Evolutionary conservation across 805 yeast species (phyloP), one percentile per base, ranked within the genome.

Genomic region (Priceomyces haplophilus): DNA sequence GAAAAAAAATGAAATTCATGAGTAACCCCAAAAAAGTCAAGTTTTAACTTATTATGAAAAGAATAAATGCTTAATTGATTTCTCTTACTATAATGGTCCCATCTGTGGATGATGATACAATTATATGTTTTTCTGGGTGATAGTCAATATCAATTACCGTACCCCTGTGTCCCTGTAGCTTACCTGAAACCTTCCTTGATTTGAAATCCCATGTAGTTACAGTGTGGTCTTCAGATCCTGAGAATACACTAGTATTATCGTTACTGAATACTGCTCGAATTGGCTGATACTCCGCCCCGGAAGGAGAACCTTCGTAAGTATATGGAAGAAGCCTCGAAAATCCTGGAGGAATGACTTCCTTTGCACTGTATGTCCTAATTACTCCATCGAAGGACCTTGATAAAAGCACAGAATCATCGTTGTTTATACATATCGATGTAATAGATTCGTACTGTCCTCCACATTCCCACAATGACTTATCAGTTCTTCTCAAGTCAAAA

Each of bases 211-310:
- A 86, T 3, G 73, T 49, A 4, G 79, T 76, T 0, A 76, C 72
- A 4, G 78, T 69, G 1, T 73, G 66, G 56, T 85, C 88, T 21
- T 76, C 79, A 1, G 87, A 76, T 0, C 91, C 93, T 13, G 87
- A 77, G 3, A 64, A 49, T 7, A 78, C 54, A 51, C 67, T 46
- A 52, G 67, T 52, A 38, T 63, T 69, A 40, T 66, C 67, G 7
- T 52, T 52, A n/a, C 78, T 67, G 49, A 81, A 69, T 8, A 69
- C 58, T 2, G 80, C 70, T 42, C 85, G 62, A 0, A 80, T 70
- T 29, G 79, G 52, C 34, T 73, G 67, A 42, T 73, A 75, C 40
- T 82, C 88, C 4, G 65, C 59, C 1, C 78, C 72, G 2, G 80
- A 62, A 0, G 72, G 66, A 0, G 87, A 79, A 0, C 88, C 90